Percentiles rank a stretch among this genome's conserved stretches.
These are phyloP conservation scores for Trichoderma sp. DNA, from an alignment of 2,329 filamentous ascomycete species.

Conservation along the genomic window DNA sequence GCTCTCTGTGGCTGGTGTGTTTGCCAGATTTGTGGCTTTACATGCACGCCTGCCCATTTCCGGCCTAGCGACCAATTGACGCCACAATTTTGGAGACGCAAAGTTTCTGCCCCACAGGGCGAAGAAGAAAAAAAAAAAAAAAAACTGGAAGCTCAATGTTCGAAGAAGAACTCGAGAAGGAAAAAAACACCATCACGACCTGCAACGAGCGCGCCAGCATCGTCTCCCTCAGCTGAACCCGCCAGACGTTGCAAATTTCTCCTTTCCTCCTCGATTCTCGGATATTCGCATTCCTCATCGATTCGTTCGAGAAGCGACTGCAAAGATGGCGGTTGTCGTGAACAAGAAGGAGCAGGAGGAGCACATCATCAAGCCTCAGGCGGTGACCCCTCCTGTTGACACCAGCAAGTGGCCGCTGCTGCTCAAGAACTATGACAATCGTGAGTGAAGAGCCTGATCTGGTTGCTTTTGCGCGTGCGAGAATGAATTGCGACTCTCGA, in stretches of 20 bases:
- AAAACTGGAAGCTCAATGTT: constrained; percentile 32
- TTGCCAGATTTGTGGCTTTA: constrained; percentile 15
- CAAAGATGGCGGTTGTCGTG: constrained; percentile 51
- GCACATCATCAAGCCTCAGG: constrained; percentile 90
- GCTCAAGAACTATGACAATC: constrained; percentile 92
- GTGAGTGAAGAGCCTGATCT: constrained; percentile 54
- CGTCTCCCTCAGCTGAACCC: constrained; percentile 15
- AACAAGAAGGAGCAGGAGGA: constrained; percentile 58
- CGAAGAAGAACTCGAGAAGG: constrained; percentile 28
- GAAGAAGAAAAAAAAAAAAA: constrained; percentile 33
- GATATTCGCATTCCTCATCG: constrained; percentile 1
- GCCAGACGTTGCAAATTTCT: constrained; percentile 11
- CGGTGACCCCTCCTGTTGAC: constrained; percentile 74
- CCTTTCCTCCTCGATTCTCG: background rate
- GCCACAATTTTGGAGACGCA: constrained; percentile 28
- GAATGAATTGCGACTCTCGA: background rate
- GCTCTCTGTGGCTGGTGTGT: constrained; percentile 22
- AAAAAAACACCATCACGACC: constrained; percentile 27
- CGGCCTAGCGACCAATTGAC: constrained; percentile 26
- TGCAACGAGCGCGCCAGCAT: constrained; percentile 13
- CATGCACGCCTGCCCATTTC: background rate
- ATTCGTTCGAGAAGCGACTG: constrained; percentile 13
- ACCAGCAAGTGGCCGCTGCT: constrained; percentile 91
- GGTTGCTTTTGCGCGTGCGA: background rate
- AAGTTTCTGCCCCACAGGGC: constrained; percentile 32